Conservation (phyloP, 371 early-diverging fungal genomes). For the Parasitella parasitica region DNA sequence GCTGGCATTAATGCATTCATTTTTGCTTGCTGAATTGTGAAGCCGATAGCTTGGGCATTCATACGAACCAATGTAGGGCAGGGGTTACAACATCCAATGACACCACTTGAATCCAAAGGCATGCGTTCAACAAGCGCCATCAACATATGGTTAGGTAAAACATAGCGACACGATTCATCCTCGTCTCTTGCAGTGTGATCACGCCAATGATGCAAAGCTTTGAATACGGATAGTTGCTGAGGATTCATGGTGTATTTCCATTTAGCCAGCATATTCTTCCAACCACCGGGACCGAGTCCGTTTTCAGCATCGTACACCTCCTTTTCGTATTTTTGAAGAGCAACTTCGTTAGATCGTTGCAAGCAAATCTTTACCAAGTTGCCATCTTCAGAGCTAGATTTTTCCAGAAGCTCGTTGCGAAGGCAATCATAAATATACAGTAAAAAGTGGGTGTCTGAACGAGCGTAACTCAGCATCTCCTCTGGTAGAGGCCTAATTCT, state of each 20-base stretch:
- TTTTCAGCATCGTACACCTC: constrained; percentile 75
- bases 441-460: constrained; percentile 94
- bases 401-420: constrained; percentile 75
- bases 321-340: constrained; percentile 73
- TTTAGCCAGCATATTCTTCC: constrained; percentile 69
- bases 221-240: constrained; percentile 76
- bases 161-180: constrained; percentile 89
- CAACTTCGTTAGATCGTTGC: constrained; percentile 67
- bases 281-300: constrained; percentile 77
- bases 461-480: constrained; percentile 93
- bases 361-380: constrained; percentile 70
- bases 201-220: constrained; percentile 89
- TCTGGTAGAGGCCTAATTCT: constrained; percentile 87
- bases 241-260: constrained; percentile 61
- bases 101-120: constrained; percentile 72
- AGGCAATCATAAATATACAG: constrained; percentile 91
- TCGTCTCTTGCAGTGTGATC: constrained; percentile 88
- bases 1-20: constrained; percentile 26
- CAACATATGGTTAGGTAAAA: constrained; percentile 90
- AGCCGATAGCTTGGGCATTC: constrained; percentile 77
- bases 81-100: constrained; percentile 81
- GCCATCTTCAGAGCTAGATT: constrained; percentile 51
- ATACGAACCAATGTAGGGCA: constrained; percentile 84
- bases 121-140: constrained; percentile 71
- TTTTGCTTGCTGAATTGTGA: constrained; percentile 59